Base-by-base conservation (phyloP, 2,329 filamentous ascomycete genomes). In the Trichoderma aggressivum region DNA sequence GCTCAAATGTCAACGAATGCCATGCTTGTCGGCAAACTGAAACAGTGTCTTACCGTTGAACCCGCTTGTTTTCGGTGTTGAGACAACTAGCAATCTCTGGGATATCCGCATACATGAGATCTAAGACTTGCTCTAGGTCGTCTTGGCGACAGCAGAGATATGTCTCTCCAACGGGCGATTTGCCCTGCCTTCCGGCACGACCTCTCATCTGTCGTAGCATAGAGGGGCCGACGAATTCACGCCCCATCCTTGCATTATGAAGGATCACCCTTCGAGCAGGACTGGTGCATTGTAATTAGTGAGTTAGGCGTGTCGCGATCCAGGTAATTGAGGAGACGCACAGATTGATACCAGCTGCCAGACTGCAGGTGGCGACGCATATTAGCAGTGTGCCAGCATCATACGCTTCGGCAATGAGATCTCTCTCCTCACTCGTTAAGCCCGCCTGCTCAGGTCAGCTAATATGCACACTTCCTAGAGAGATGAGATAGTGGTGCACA, bases 161-260 rank as follows among this genome's bases (percentile, higher is more conserved):
- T 1, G 91, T 94, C 81, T 94, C 92, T 2, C 92, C 92, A 60
- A 92, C 83, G 64, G 92, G 90, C 70, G 93, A 91, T 76, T 93
- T 94, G 62, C 92, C 92, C 80, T 94, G 94, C 68, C 92, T 87
- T 7, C 92, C 92, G 24, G 92, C 92, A 72, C 92, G 86, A 3
- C 92, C 92, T 77, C 91, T 88, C 92, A 94, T 94, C 80, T 94
- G 92, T 62, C 91, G 88, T 79, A 94, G 83, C 90, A 94, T 92
- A 5, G 92, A 89, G 14, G 92, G 92, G 0, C 91, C 92, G n/a
- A 94, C 88, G 61, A 94, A 83, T 59, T 94, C 91, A 66, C 90
- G 86, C 0, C 92, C 92, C 91, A 94, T 94, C 53, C 90, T 86
- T 34, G 90, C 91, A 73, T 89, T 91, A 77, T 93, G 91, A 30